These are phyloP conservation scores for Phlebiopsis flavidoalba DNA, from an alignment of 768 basidiomycete genomes.

Conservation along the genomic window DNA sequence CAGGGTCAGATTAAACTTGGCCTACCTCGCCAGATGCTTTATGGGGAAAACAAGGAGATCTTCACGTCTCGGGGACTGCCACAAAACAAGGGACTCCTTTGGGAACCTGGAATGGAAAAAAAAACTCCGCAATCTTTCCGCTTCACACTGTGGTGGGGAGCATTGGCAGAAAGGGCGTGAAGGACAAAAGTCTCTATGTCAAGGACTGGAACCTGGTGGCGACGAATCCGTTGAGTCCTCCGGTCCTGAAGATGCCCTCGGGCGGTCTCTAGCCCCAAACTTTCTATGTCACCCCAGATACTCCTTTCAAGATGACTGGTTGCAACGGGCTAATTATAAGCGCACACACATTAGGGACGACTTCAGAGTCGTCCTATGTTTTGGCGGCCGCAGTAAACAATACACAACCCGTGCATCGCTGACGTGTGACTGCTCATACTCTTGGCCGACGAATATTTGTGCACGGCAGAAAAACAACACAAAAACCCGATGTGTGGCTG, in stretches of 20 bases:
- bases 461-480: too few relatives aligned
- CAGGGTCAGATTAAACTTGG: conserved; percentile 16
- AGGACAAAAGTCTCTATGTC: conserved; percentile 19
- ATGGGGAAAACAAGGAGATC: conserved; percentile 18
- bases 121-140: conserved; percentile 13
- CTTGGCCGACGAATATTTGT: conserved; percentile 25
- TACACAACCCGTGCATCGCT: conserved; percentile 25
- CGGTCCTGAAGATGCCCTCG: too few relatives aligned
- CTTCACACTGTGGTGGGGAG: conserved; percentile 18
- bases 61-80: conserved; percentile 23
- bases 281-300: conserved; percentile 23
- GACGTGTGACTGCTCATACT: conserved; percentile 27
- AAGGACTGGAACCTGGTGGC: conserved; percentile 28
- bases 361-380: conserved; percentile 27
- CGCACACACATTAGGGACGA: conserved; percentile 22
- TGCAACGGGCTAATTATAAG: conserved; percentile 27
- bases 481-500: conserved; percentile 28
- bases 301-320: conserved; percentile 27
- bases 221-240: conserved; percentile 9
- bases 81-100: conserved; percentile 16
- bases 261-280: neutral
- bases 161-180: conserved; percentile 16
- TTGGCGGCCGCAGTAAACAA: conserved; percentile 21
- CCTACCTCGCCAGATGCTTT: conserved; percentile 11
- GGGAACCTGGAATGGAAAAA: conserved; percentile 21